These are phyloP conservation scores for Hypoxylon subgilvum DNA, from an alignment of 495 filamentous ascomycete species.

Conservation along the genomic window DNA sequence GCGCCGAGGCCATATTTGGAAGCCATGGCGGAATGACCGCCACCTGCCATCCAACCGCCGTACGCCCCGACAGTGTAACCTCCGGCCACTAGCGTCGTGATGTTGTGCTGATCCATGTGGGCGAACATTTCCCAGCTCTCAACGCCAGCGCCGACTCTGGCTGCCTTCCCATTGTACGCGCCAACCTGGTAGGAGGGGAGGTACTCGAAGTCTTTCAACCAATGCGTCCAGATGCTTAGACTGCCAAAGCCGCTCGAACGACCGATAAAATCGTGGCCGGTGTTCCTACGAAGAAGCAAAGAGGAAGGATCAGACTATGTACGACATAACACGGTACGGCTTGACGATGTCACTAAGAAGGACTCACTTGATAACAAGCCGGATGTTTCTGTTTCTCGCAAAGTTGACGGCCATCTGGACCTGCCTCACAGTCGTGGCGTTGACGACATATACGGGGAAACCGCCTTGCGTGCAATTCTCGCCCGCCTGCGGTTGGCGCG, in stretches of 20 bases:
- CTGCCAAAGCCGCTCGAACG: conserved; percentile 60
- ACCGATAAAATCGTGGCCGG: conserved; percentile 69
- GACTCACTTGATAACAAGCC: conserved; percentile 69
- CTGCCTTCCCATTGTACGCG: conserved; percentile 51
- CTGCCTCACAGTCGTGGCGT: conserved; percentile 61
- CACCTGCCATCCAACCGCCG: conserved; percentile 60
- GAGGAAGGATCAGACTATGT: conserved; percentile 40
- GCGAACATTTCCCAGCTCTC: conserved; percentile 54
- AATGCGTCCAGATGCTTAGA: conserved; percentile 66
- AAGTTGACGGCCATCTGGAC: conserved; percentile 67
- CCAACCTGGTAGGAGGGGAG: conserved; percentile 44
- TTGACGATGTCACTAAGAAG: not conserved
- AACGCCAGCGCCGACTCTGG: conserved; percentile 54
- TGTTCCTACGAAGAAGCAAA: conserved; percentile 64
- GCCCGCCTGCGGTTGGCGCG: conserved; percentile 37
- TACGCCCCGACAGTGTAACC: conserved; percentile 55
- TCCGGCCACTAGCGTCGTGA: conserved; percentile 54
- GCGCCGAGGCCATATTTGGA: conserved; percentile 56
- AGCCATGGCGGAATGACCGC: conserved; percentile 54
- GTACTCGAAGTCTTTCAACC: conserved; percentile 52
- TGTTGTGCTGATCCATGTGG: conserved; percentile 43
- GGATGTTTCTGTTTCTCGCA: conserved; percentile 62
- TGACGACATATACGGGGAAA: conserved; percentile 66
- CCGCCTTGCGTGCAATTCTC: conserved; percentile 60
- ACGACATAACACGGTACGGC: not conserved